Evolutionary conservation across 164 flowering plant genomes (phyloP), one percentile per base, ranked within the genome.

Genomic region (Vitis riparia): DNA sequence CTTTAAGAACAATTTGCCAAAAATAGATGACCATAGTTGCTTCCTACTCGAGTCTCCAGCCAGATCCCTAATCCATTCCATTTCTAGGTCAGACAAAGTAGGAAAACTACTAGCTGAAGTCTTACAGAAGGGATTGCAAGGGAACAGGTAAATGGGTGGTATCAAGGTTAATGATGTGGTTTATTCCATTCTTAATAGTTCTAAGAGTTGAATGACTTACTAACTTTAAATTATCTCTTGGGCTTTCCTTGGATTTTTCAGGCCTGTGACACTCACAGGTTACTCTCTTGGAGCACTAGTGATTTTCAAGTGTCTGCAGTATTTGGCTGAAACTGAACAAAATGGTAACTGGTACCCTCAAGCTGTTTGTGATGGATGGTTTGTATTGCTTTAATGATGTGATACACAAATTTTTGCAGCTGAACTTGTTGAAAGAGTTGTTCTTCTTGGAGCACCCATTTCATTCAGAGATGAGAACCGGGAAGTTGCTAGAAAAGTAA

Each of bases 371-470:
- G 15, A 49, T 37, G 16, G n/a, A 0, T 55, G 3, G 48, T 2
- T 51, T 8, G n/a, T 29, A 7, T 10, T 17, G 8, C 16, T 56
- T 17, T 49, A 12, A 12, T 53, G 47, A 55, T 17, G 58, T 79
- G 11, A 58, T 65, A 55, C 17, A 32, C 16, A 11, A 49, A 63
- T 59, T 55, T 75, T 74, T 14, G 66, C 89, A 85, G 96, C 85
- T 74, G 94, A 85, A 65, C 65, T 95, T 67, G 89, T 95, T 19
- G 99, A 95, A 84, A 87, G 93, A 80, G 98, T 95, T 74, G 90
- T 93, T 76, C 94, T 93, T 78, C 93, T 95, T 77, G 99, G 99
- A 67, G 93, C 99, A 76, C 99, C 99, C 17, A 86, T 93, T 69
- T 76, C 97, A 58, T 84, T 90, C 12, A 82, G 78, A 62, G 90